Evolutionary conservation across 805 yeast genomes (phyloP).

Genomic region (Teunomyces gatunensis): DNA sequence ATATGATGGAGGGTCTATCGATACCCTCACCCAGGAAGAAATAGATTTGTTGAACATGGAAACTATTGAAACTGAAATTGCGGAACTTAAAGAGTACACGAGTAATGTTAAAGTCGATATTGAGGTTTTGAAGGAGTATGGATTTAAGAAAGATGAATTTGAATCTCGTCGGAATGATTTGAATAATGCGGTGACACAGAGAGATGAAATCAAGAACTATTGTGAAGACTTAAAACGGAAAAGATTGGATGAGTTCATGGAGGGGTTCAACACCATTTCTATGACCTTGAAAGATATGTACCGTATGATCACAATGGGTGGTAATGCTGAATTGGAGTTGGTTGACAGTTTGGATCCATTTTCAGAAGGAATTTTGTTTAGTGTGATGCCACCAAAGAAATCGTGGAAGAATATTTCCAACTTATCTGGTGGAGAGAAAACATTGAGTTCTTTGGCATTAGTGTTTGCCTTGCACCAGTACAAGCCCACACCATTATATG

Average conservation of each 20-base stretch:
- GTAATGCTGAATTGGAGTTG: constrained; percentile 94
- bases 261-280: constrained; percentile 84
- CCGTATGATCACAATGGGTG: constrained; percentile 98
- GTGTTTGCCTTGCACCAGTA: constrained; percentile 95
- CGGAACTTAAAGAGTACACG: constrained; percentile 52
- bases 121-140: constrained; percentile 76
- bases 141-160: constrained; percentile 62
- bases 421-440: constrained; percentile 96
- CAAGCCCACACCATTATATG: constrained; percentile 95
- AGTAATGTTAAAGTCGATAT: constrained; percentile 62
- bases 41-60: constrained; percentile 47
- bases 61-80: constrained; percentile 50
- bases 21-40: constrained; percentile 50
- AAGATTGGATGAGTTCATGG: constrained; percentile 87
- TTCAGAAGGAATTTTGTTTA: constrained; percentile 91
- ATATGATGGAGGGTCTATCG: constrained; percentile 37
- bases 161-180: constrained; percentile 61
- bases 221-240: constrained; percentile 70
- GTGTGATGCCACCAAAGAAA: constrained; percentile 99
- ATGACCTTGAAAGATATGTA: constrained; percentile 93
- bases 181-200: constrained; percentile 59
- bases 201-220: constrained; percentile 61
- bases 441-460: constrained; percentile 88
- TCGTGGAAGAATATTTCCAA: constrained; percentile 96
- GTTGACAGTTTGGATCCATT: constrained; percentile 98